phyloP scores from a whole-genome alignment of 2,329 filamentous ascomycete species.

The Penicillium sp. region DNA sequence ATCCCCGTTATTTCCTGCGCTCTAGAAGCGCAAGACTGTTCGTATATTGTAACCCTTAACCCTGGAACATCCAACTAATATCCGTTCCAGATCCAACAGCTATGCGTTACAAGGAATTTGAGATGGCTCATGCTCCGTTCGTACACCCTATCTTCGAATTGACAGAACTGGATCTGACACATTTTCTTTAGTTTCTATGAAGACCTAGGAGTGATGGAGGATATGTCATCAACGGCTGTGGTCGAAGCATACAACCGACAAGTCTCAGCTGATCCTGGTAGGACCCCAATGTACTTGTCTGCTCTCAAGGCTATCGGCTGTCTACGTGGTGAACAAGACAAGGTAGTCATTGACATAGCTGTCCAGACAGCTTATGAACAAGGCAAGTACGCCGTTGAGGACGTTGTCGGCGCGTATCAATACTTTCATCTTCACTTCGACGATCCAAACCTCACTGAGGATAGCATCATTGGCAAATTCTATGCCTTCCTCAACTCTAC shows the following conservation, averaged over 20 bases:
- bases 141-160: background rate
- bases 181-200: constrained; percentile 53
- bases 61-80: constrained; percentile 14
- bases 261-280: constrained; percentile 53
- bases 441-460: constrained; percentile 52
- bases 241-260: constrained; percentile 64
- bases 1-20: constrained; percentile 41
- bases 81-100: constrained; percentile 31
- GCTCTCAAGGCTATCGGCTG: constrained; percentile 62
- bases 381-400: constrained; percentile 57
- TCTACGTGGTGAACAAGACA: constrained; percentile 49
- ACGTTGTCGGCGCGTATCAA: constrained; percentile 59
- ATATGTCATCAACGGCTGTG: constrained; percentile 64
- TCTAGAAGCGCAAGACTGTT: constrained; percentile 38
- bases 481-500: constrained; percentile 59
- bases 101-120: constrained; percentile 29
- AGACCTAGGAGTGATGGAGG: constrained; percentile 60
- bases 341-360: constrained; percentile 58
- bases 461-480: constrained; percentile 63
- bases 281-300: constrained; percentile 63
- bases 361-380: constrained; percentile 59
- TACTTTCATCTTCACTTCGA: constrained; percentile 57
- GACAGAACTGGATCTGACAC: background rate
- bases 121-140: constrained; percentile 29
- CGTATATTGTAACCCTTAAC: constrained; percentile 13